Conservation (phyloP, 73 alveolate species). For the Paraurostyla sp. region DNA sequence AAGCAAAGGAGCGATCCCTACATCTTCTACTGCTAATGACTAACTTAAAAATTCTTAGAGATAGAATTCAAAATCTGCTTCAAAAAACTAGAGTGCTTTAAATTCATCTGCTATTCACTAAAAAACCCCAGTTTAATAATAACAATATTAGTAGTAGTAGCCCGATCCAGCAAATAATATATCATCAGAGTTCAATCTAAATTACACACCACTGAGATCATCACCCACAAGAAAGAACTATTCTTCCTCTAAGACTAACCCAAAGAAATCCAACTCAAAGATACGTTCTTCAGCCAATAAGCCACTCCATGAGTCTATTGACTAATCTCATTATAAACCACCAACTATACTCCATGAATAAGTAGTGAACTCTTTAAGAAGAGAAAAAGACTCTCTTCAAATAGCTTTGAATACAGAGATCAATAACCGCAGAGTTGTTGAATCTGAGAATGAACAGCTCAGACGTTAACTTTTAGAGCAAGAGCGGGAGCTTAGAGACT, state of each 20-base stretch:
- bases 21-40: not conserved
- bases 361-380: slow-evolving; percentile 38
- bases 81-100: not conserved
- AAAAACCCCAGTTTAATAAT: too few species aligned
- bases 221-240: slow-evolving; percentile 29
- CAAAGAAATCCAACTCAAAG: not conserved
- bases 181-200: not conserved
- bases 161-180: not conserved
- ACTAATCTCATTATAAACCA: not conserved
- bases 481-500: slow-evolving; percentile 38
- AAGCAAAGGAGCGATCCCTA: too few species aligned
- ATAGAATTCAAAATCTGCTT: not conserved
- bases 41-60: not conserved
- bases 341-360: slow-evolving; percentile 24
- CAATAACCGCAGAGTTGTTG: slow-evolving; percentile 24
- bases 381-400: slow-evolving; percentile 50
- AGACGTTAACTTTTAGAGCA: not conserved
- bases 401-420: slow-evolving; percentile 12
- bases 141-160: too few species aligned
- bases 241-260: not conserved
- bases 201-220: slow-evolving; percentile 13
- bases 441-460: slow-evolving; percentile 45
- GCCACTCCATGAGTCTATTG: not conserved
- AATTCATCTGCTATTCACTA: too few species aligned
- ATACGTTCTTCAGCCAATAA: not conserved